Conservation (phyloP, 1,284 basidiomycete genomes). For the Apiotrichum laibachii region DNA sequence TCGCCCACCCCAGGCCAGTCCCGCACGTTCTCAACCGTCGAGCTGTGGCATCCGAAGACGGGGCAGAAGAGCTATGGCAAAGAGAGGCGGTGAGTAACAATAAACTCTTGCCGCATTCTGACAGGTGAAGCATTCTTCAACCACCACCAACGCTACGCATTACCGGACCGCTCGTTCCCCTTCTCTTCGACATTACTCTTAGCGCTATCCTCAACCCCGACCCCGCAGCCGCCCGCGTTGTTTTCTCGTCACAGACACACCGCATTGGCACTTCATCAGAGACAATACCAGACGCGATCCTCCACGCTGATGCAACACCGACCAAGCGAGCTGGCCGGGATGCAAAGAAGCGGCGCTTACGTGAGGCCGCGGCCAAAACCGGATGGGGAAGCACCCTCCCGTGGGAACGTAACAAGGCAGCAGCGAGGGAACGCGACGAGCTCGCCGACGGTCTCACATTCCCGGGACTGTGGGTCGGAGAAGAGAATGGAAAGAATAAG, state of each 20-base stretch:
- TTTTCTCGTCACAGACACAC: conserved; percentile 36
- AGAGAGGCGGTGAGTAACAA: conserved; percentile 38
- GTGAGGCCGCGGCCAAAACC: conserved; percentile 29
- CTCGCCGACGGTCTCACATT: conserved; percentile 37
- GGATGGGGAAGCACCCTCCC: conserved; percentile 39
- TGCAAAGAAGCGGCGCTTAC: conserved; percentile 19
- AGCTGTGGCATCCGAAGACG: conserved; percentile 45
- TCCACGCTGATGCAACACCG: not conserved
- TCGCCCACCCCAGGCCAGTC: not conserved
- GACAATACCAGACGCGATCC: not conserved
- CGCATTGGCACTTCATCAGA: not conserved
- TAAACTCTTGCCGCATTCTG: not conserved
- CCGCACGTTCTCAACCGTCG: conserved; percentile 30
- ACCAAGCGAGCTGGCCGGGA: conserved; percentile 14
- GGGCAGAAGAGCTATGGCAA: conserved; percentile 48
- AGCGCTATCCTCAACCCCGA: conserved; percentile 9
- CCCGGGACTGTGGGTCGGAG: conserved; percentile 39
- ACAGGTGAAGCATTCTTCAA: conserved; percentile 35
- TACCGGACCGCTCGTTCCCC: conserved; percentile 28
- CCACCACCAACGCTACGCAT: conserved; percentile 44
- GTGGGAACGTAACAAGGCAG: conserved; percentile 21
- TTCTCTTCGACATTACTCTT: conserved; percentile 22
- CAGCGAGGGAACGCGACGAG: conserved; percentile 24
- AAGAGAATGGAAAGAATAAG: conserved; percentile 36
- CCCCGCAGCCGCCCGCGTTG: conserved; percentile 1